Base-by-base conservation (phyloP, 192 early-diverging fungal species). In the Backusella tuberculispora region DNA sequence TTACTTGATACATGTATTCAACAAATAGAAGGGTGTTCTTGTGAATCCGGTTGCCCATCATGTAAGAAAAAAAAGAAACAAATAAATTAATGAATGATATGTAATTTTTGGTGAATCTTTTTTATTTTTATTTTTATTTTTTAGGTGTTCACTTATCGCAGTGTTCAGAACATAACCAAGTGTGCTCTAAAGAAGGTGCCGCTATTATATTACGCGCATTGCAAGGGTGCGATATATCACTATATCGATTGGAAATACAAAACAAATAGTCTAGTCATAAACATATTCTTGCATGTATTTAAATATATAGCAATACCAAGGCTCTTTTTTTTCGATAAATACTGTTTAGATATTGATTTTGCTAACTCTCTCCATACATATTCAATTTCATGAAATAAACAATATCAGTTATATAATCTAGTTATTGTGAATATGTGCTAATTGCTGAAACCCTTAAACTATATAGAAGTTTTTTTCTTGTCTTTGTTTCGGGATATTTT, bases 181-280 rank as follows among this genome's bases (percentile, higher is more conserved):
- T 81, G 3, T 81, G 83, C 65, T 81, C 73, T 76, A 88, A 88
- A 56, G n/a, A 37, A 7, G 88, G 88, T 41, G 86, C 83, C 7
- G 4, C 78, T 3, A 68, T 84, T 29, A 79, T 89, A n/a, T 41
- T 89, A 26, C 53, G 26, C 26, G 19, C 53, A 26, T 60, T 60
- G n/a, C 53, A 60, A 60, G 53, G 53, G 53, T 60, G 9, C 7
- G 53, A 60, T 60, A 9, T 60, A 9, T 60, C 53, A 24, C 21
- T 60, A 9, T 60, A 24, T 13, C 2, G 21, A 60, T 26, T 60
- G 9, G 24, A 60, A 26, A 60, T 26, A 24, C 21, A 24, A 60
- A 60, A 21, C 21, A 19, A 60, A 60, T 60, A 12, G 4, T 4
- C 26, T 60, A 24, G 53, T 17, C 2, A 34, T 34, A 34, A 0